Evolutionary conservation across 208 protist species (phyloP).

Genomic region (Leptomonas pyrrhocoris): DNA sequence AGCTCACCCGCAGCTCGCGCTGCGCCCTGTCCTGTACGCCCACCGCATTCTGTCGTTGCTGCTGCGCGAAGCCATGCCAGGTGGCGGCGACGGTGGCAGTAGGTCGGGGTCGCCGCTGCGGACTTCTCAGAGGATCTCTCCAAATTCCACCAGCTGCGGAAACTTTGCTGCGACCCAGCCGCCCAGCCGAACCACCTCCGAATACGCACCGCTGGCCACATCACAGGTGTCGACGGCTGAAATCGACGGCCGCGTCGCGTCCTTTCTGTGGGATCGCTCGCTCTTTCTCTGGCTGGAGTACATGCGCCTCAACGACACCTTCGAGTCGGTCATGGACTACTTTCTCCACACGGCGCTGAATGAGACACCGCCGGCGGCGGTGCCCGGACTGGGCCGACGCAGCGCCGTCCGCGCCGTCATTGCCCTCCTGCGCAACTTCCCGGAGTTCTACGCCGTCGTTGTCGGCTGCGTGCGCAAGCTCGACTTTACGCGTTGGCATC

Average conservation of each 20-base stretch:
- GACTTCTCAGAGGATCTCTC: not conserved
- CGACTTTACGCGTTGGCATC: slow-evolving; percentile 58
- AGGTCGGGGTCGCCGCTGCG: not conserved
- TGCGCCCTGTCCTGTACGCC: slow-evolving; percentile 54
- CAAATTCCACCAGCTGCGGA: not conserved
- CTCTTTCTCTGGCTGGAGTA: slow-evolving; percentile 75
- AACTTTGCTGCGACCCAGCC: not conserved
- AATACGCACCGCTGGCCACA: not conserved
- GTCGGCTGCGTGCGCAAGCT: slow-evolving; percentile 80
- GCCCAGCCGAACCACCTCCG: not conserved
- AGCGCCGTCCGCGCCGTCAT: slow-evolving; percentile 52
- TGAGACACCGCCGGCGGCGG: slow-evolving; percentile 45
- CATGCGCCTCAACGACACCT: slow-evolving; percentile 60
- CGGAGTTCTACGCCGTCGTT: slow-evolving; percentile 71
- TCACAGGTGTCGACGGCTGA: not conserved
- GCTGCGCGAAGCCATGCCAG: slow-evolving; percentile 34
- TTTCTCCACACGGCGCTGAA: slow-evolving; percentile 70
- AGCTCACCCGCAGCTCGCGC: slow-evolving; percentile 19
- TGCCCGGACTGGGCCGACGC: slow-evolving; percentile 39
- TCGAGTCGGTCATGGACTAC: slow-evolving; percentile 61
- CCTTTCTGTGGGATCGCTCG: slow-evolving; percentile 48
- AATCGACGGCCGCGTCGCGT: slow-evolving; percentile 20
- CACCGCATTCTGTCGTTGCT: slow-evolving; percentile 60
- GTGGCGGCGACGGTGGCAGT: not conserved
- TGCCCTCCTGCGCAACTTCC: slow-evolving; percentile 64